Conservation (phyloP, 768 basidiomycete genomes). For the Lactifluus subvellereus region DNA sequence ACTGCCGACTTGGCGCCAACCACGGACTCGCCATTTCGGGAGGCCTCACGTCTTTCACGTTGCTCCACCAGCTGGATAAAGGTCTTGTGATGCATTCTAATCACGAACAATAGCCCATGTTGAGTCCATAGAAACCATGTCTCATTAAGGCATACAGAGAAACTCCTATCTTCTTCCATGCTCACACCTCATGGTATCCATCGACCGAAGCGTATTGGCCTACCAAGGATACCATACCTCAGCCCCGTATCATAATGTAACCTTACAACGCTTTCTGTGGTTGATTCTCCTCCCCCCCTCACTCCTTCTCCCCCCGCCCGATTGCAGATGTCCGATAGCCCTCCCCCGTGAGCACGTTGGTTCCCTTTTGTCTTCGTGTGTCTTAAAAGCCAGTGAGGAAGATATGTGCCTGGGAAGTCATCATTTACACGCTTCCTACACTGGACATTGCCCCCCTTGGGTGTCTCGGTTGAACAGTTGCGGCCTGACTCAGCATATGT, state of each 20-base stretch:
- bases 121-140: neutral
- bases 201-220: neutral
- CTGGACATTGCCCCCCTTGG: conserved; percentile 2
- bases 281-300: neutral
- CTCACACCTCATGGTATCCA: neutral
- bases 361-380: neutral
- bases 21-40: neutral
- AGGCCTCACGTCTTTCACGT: neutral
- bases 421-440: conserved; percentile 4
- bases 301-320: too few relatives aligned
- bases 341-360: conserved; percentile 11
- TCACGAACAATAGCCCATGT: neutral
- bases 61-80: neutral
- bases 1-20: neutral
- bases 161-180: conserved; percentile 5
- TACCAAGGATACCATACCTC: neutral
- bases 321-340: conserved; percentile 8
- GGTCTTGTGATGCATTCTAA: neutral
- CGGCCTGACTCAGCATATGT: neutral
- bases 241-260: neutral
- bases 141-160: neutral
- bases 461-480: conserved; percentile 6
- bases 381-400: conserved; percentile 6
- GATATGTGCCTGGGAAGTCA: conserved; percentile 9
- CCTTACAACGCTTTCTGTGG: neutral